Evolutionary conservation across 225 moss, liverwort and hornwort genomes (phyloP), one percentile per base, ranked within the genome.

Genomic region (Marchantia polymorpha): DNA sequence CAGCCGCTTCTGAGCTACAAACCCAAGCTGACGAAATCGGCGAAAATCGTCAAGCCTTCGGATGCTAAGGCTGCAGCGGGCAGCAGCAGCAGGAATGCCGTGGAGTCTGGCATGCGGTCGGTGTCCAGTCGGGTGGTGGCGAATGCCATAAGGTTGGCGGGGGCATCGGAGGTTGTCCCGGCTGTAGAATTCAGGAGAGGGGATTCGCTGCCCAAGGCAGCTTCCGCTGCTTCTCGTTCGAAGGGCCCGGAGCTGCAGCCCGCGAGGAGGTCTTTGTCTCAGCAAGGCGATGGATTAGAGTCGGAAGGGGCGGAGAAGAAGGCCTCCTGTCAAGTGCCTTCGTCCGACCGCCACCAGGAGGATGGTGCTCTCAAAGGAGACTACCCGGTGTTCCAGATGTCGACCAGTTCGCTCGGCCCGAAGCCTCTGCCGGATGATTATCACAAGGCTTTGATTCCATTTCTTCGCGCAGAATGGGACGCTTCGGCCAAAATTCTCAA

Each of bases 1-100:
- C 81, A 82, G 27, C 81, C 81, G 17, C 31, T 82, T 39, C 55
- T 82, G 22, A 82, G 81, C 26, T 76, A 82, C 76, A 82, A 82
- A 25, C 67, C 76, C 0, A 82, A 82, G 59, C 75, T 68, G 17
- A 17, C 54, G 8, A 82, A 82, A 7, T 65, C 75, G 8, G 2
- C 74, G 14, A 82, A 74, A 61, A 51, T 50, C 14, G 64, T 17
- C 10, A 76, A 58, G 17, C 4, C 76, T 23, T 20, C 81, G 39
- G 76, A 82, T 15, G 16, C 47, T 0, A 73, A 80, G 61, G 20
- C 15, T 4, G 59, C 14, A 10, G 0, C 49, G 7, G 10, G 26
- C 12, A 47, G 27, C n/a, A 66, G 64, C 10, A 27, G 14, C 6
- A 48, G 65, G 27, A 22, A 31, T 46, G 19, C 10, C 7, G n/a